A percentile compares a stretch with the other conserved stretches of the same genome.
These are phyloP conservation scores for Daldinia caldariorum DNA, from an alignment of 495 filamentous ascomycete species.

Conservation along the genomic window DNA sequence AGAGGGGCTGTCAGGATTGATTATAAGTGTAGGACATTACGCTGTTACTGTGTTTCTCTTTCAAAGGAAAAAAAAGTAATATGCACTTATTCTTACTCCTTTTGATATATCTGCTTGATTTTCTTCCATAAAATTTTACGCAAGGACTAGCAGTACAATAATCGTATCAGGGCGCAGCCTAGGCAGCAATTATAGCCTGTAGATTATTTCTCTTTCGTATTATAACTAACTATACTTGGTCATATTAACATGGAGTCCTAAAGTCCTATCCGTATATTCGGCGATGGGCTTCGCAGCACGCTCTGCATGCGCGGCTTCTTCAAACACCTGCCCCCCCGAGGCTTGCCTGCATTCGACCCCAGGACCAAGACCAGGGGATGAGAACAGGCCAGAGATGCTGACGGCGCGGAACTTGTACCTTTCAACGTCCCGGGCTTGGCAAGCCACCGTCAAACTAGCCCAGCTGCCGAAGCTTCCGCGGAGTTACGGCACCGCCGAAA, in stretches of 20 bases:
- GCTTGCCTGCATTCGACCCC: constrained; percentile 2
- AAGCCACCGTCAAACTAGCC: constrained; percentile 24
- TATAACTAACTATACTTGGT: not conserved
- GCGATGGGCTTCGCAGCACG: not conserved
- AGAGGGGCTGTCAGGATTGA: not conserved
- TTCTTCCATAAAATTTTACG: not conserved
- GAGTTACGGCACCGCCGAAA: constrained; percentile 5
- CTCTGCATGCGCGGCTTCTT: constrained; percentile 3
- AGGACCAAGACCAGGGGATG: constrained; percentile 5
- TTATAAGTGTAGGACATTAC: constrained; percentile 7
- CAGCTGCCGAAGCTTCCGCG: constrained; percentile 31
- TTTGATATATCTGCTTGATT: not conserved
- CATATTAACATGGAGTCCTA: constrained; percentile 5
- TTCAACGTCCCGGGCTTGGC: constrained; percentile 27
- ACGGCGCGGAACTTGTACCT: constrained; percentile 9
- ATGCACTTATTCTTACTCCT: not conserved
- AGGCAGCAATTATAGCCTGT: not conserved
- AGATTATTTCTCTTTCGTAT: not conserved
- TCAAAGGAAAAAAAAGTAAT: not conserved
- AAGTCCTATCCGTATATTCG: constrained; percentile 2
- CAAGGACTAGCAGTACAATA: not conserved
- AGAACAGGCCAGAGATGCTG: constrained; percentile 9
- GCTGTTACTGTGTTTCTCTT: not conserved
- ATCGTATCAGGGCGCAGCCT: not conserved
- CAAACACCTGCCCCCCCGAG: not conserved